A percentile compares a stretch with the other conserved stretches of the same genome.
phyloP scores from a whole-genome alignment of 225 moss, liverwort and hornwort genomes.

The Polytrichum formosum region DNA sequence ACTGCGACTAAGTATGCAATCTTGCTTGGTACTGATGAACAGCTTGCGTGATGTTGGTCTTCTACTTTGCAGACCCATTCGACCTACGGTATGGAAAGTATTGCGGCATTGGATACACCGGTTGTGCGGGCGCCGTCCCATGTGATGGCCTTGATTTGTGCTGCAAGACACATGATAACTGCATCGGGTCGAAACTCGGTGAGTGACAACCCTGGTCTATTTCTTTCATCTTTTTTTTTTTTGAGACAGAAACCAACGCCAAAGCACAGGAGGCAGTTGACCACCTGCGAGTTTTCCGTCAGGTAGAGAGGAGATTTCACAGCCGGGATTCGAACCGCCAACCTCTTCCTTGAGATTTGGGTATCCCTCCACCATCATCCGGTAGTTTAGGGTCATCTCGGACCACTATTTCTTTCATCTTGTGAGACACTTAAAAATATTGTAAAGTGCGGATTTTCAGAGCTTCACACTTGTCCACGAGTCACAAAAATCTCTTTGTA shows the following conservation, averaged over 20 bases:
- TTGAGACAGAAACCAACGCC: too few relatives aligned
- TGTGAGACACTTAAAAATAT: background rate
- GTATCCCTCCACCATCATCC: too few relatives aligned
- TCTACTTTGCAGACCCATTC: slow-evolving; percentile 32
- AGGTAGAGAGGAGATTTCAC: too few relatives aligned
- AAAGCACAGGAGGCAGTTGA: too few relatives aligned
- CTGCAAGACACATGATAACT: slow-evolving; percentile 51
- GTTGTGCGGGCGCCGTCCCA: slow-evolving; percentile 38
- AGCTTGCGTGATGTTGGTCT: background rate
- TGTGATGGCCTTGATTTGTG: slow-evolving; percentile 64
- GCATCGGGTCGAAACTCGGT: slow-evolving; percentile 49
- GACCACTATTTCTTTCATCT: background rate
- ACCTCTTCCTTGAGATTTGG: too few relatives aligned
- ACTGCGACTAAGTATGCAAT: background rate
- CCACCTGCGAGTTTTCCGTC: too few relatives aligned
- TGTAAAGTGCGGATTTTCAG: background rate
- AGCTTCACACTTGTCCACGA: background rate
- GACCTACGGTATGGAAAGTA: slow-evolving; percentile 44
- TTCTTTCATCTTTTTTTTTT: background rate
- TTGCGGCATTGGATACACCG: slow-evolving; percentile 56
- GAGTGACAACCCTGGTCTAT: slow-evolving; percentile 7
- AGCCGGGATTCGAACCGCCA: too few relatives aligned
- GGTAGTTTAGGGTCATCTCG: too few relatives aligned
- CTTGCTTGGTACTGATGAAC: background rate
- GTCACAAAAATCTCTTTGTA: background rate